A percentile compares a stretch with the other conserved stretches of the same genome.
These are phyloP conservation scores for Handroanthus guayacan DNA, from an alignment of 257 asterid genomes.

Conservation along the genomic window DNA sequence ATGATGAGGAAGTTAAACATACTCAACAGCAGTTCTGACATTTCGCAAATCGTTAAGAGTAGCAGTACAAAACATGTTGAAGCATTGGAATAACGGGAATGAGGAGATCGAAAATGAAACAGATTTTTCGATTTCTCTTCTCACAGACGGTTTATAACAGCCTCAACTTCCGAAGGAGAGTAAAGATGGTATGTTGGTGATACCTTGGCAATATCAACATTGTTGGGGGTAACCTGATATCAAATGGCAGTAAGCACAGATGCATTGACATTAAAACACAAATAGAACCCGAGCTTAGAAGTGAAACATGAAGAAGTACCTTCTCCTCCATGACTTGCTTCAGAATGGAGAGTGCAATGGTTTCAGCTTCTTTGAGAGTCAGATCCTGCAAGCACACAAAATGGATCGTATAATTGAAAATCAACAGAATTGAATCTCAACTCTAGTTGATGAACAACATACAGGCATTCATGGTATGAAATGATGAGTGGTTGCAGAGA, in stretches of 20 bases:
- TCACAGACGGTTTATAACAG: constrained; percentile 76
- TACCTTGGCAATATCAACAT: constrained; percentile 91
- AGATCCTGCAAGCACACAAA: constrained; percentile 59
- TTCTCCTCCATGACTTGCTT: constrained; percentile 95
- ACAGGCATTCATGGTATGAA: too few relatives aligned
- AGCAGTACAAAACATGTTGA: constrained; percentile 21
- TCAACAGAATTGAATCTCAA: neutral
- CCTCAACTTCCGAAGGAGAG: constrained; percentile 85
- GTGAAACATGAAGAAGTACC: constrained; percentile 42
- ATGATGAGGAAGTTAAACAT: constrained; percentile 7
- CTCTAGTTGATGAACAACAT: neutral
- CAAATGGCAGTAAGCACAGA: neutral
- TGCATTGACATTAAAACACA: neutral
- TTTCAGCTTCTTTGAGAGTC: constrained; percentile 83
- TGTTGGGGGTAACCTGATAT: constrained; percentile 89
- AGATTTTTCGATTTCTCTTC: constrained; percentile 22
- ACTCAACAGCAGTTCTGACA: constrained; percentile 17
- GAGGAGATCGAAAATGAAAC: constrained; percentile 18
- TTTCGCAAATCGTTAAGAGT: constrained; percentile 1
- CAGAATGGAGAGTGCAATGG: constrained; percentile 80
- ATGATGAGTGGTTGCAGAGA: neutral
- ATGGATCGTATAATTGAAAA: constrained; percentile 9
- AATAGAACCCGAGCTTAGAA: neutral
- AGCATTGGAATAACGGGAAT: constrained; percentile 2
- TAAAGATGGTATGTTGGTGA: constrained; percentile 85